A percentile compares a stretch with the other conserved stretches of the same genome.
Conservation (phyloP, 2,329 filamentous ascomycete species). For the Xylaria sp. region DNA sequence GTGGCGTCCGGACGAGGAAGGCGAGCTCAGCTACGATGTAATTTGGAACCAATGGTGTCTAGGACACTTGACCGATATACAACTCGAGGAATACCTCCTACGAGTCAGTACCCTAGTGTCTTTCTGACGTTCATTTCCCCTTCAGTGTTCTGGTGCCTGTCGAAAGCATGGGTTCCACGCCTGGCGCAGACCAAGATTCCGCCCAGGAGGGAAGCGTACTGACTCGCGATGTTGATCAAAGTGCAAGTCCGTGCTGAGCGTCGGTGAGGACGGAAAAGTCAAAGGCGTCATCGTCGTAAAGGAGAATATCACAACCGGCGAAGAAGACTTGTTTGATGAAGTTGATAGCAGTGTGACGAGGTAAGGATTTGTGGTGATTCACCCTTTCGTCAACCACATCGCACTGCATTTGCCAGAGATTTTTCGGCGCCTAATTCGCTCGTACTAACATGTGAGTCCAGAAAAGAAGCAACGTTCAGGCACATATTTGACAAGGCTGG, state of each 20-base stretch:
- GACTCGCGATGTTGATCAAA: slow-evolving; percentile 12
- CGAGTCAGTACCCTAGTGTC: slow-evolving; percentile 47
- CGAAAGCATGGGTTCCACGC: slow-evolving; percentile 11
- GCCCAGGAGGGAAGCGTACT: background rate
- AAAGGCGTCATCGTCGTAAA: slow-evolving; percentile 75
- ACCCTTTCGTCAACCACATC: slow-evolving; percentile 39
- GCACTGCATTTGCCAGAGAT: slow-evolving; percentile 6
- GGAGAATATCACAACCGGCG: slow-evolving; percentile 75
- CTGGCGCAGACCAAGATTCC: background rate
- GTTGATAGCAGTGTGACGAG: slow-evolving; percentile 81
- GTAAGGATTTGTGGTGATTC: slow-evolving; percentile 55
- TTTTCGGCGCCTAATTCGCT: slow-evolving; percentile 7
- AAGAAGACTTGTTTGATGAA: slow-evolving; percentile 82
- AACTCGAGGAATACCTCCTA: slow-evolving; percentile 74
- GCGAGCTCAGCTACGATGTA: slow-evolving; percentile 73
- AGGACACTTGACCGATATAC: slow-evolving; percentile 80
- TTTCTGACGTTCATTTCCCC: background rate
- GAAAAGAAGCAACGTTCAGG: slow-evolving; percentile 78
- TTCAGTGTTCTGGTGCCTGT: slow-evolving; percentile 1
- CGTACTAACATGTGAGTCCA: slow-evolving; percentile 45
- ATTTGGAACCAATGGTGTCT: slow-evolving; percentile 95
- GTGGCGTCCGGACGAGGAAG: slow-evolving; percentile 64
- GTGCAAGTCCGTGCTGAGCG: slow-evolving; percentile 61
- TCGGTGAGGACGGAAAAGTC: slow-evolving; percentile 45
- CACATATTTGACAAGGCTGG: slow-evolving; percentile 75